Evolutionary conservation across 83 land plant genomes (phyloP), one percentile per base, ranked within the genome.

Genomic region (Thuja plicata): DNA sequence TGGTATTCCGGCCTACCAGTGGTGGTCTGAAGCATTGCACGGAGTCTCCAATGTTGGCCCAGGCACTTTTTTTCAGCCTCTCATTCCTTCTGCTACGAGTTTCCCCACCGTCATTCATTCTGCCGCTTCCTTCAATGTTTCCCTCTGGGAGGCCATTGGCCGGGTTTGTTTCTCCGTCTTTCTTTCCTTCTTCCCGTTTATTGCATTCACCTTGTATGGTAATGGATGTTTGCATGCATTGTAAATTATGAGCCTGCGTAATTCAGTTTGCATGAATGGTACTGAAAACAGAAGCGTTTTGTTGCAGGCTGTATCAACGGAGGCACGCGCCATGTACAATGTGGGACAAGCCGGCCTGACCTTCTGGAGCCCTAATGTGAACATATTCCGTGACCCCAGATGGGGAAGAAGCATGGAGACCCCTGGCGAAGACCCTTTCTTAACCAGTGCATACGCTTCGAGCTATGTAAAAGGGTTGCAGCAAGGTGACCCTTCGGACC

Each of bases 21-120:
- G 98, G 98, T 97, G 98, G 99, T 94, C 95, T 32, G 99, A 97
- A 91, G 99, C 96, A 3, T 92, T 97, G 43, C 99, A 97, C 74
- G 98, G 98, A 7, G 95, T 97, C n/a, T 93, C 98, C 46, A 90
- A 95, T 84, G 87, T 73, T 19, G 94, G 97, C 73, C 94, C 94
- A 3, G 97, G 95, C 8, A 89, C 91, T 32, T 38, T 73, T 30
- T 97, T 97, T 86, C 92, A 91, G 21, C 91, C 91, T 3, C 74
- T 34, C 15, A 86, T 94, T 52, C 94, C 97, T 11, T 92, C 91
- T 10, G 98, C 98, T 57, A 94, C 96, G 38, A 95, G 95, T 91
- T 97, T 97, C 87, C 98, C 98, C 35, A 94, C 92, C 80, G 96
- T 94, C 91, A 93, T 97, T 90, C 70, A 92, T 80, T 89, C 95